Base-by-base conservation (phyloP, 2,329 filamentous ascomycete genomes). In the Thelonectria rubi region DNA sequence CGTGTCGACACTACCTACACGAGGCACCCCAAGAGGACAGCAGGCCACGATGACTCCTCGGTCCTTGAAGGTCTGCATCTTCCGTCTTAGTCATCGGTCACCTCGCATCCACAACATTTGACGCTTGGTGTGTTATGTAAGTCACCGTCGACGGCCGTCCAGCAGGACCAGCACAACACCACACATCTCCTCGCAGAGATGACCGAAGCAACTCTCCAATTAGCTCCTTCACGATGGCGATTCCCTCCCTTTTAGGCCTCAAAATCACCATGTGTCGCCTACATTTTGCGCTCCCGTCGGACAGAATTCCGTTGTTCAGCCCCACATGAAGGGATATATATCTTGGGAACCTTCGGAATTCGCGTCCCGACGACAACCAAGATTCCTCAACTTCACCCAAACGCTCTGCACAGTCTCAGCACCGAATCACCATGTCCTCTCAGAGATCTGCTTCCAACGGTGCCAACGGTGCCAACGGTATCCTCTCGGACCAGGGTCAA, bases 311-410 rank as follows among this genome's bases (percentile, higher is more conserved):
- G 58, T 57, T 32, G 18, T 14, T 7, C 42, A 55, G 48, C 58
- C 58, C 58, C 58, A 61, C 58, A 43, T 55, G 30, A 7, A 53
- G 47, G 5, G 21, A n/a, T n/a, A 61, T 61, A 57, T 57, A 61
- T 56, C 45, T 58, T 26, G 54, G 30, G 47, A 26, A 4, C 15
- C 32, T 30, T 61, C 58, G 58, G 58, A 53, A 56, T 43, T 61
- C 34, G 12, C 58, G 21, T 57, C 53, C 58, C 58, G 58, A 61
- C 26, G 40, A 17, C 40, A 53, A 61, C 43, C 8, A 42, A 61
- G 20, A 61, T 42, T 21, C 47, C 17, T 43, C 32, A 61, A 34
- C 42, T 30, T 32, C 42, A n/a, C 11, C 10, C 26, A 14, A 37
- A 37, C 12, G 7, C 34, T 14, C 34, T 37, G 12, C 34, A 15